Evolutionary conservation across 805 yeast species (phyloP), one percentile per base, ranked within the genome.

Genomic region (Cyberlindnera meyerae): DNA sequence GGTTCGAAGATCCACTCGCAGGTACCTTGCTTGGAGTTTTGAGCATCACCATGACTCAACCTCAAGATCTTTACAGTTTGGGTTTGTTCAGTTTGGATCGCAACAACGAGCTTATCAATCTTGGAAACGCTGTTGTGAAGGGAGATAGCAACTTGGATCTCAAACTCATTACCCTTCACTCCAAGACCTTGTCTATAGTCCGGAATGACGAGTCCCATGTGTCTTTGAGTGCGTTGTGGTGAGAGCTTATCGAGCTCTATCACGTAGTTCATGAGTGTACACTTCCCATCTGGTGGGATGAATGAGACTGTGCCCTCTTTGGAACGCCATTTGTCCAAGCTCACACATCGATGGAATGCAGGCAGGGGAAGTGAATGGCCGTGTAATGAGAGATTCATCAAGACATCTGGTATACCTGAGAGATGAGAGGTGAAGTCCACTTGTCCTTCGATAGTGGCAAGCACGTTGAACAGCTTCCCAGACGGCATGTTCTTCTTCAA

Each of bases 261-360:
- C 6, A 71, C 66, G 58, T 89, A 89, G 8, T 73, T 59, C 70
- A 80, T 72, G 16, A 89, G 54, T 3, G 69, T 65, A 27, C 77
- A 75, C 40, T 65, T 70, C 6, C 94, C 97, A 58, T 90, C 96
- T 0, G 97, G 95, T 5, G 97, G 98, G 14, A 83, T 70, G 51
- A 90, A 86, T 13, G 77, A 66, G 22, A 88, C 54, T 0, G 61
- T 45, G 1, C 77, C 78, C 1, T 72, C 71, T 5, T 51, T 51
- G 24, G 51, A 42, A 1, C 51, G 36, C 86, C 87, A 82, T 14
- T 61, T 60, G 9, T 65, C 69, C 1, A 70, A 46, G 31, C 78
- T 69, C 1, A 89, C 74, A 56, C 90, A 80, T 31, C 69, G 71
- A 56, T 90, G 96, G 45, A 86, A 75, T 11, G 77, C 63, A 0